phyloP scores from a whole-genome alignment of 164 flowering plant genomes.

The Platanus orientalis region DNA sequence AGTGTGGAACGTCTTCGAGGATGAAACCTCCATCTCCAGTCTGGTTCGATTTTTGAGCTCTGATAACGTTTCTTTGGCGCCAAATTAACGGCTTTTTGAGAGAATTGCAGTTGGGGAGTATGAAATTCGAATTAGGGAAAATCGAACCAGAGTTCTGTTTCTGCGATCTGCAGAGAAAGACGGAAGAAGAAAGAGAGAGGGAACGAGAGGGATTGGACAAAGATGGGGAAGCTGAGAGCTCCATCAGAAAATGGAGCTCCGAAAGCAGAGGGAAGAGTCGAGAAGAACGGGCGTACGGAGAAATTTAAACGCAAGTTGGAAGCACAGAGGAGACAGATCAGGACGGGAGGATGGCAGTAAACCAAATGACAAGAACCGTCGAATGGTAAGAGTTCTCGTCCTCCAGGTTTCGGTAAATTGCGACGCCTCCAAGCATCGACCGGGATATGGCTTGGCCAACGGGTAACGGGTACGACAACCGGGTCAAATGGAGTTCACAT shows the following conservation, averaged over 20 bases:
- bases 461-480: too few species aligned
- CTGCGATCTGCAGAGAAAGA: background rate
- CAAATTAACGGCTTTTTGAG: background rate
- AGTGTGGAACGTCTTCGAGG: constrained; percentile 66
- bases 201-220: background rate
- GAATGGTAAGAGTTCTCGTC: too few species aligned
- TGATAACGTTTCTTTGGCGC: background rate
- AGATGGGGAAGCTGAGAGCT: background rate
- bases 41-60: background rate
- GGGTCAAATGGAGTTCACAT: too few species aligned
- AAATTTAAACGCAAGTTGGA: too few species aligned
- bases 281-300: too few species aligned
- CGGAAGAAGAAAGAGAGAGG: background rate
- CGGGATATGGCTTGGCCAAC: too few species aligned
- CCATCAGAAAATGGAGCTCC: background rate
- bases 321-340: too few species aligned
- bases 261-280: background rate
- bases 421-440: too few species aligned
- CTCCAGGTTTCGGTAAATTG: too few species aligned
- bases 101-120: background rate
- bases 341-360: too few species aligned
- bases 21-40: constrained; percentile 42
- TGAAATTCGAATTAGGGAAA: background rate
- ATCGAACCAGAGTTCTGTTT: background rate
- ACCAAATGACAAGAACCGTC: too few species aligned